Conservation (phyloP, 257 asterid species). For the Solanum commersonii region DNA sequence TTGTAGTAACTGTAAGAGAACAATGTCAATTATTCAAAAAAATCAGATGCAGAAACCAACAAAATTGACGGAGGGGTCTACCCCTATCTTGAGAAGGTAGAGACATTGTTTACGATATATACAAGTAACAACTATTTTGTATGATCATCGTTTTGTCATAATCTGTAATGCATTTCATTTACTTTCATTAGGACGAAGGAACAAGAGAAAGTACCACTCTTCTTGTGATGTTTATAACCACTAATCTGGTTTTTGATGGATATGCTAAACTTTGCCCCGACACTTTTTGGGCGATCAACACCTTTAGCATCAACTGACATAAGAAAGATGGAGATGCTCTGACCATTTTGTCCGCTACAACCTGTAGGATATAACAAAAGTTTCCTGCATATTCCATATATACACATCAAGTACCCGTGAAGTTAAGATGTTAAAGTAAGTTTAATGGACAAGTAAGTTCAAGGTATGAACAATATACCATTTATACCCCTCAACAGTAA, state of each 20-base stretch:
- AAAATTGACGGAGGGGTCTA: too few species aligned
- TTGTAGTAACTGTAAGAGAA: fast-evolving
- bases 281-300: background rate
- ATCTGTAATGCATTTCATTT: too few species aligned
- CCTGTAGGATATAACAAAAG: background rate
- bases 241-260: background rate
- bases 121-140: too few species aligned
- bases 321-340: background rate
- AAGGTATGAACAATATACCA: background rate
- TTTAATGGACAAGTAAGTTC: too few species aligned
- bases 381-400: too few species aligned
- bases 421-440: too few species aligned
- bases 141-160: too few species aligned
- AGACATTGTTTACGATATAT: too few species aligned
- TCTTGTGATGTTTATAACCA: background rate
- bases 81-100: too few species aligned
- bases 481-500: background rate
- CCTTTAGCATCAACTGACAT: background rate
- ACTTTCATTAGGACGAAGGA: too few species aligned
- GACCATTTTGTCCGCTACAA: background rate
- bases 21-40: background rate
- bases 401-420: too few species aligned
- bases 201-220: background rate
- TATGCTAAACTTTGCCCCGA: background rate
- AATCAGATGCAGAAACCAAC: background rate